These are phyloP conservation scores for Phanerochaete carnosa DNA, from an alignment of 768 basidiomycete genomes.

Conservation along the genomic window DNA sequence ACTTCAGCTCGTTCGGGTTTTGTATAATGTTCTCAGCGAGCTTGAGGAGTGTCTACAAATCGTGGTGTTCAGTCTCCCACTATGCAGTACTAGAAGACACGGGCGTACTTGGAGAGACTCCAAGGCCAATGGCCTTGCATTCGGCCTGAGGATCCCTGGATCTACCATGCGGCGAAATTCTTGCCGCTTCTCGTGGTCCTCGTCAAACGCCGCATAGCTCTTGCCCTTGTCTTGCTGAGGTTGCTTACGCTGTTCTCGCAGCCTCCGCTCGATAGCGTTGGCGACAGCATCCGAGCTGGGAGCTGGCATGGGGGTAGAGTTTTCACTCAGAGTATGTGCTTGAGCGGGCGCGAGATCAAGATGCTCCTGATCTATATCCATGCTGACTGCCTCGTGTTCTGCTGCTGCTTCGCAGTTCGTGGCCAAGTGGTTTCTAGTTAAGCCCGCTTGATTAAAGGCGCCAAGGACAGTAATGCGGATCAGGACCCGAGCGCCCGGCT, in stretches of 20 bases:
- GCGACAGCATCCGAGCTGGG: slow-evolving; percentile 23
- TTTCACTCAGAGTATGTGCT: slow-evolving; percentile 4
- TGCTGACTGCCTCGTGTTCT: slow-evolving; percentile 1
- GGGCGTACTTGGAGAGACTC: slow-evolving; percentile 59
- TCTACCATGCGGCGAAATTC: slow-evolving; percentile 74
- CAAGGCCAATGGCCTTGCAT: slow-evolving; percentile 56
- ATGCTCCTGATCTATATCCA: not conserved
- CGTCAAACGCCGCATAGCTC: slow-evolving; percentile 23
- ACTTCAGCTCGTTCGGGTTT: slow-evolving; percentile 73
- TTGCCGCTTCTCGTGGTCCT: slow-evolving; percentile 66
- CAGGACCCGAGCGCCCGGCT: not conserved
- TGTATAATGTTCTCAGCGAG: slow-evolving; percentile 72
- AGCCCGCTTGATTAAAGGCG: not conserved
- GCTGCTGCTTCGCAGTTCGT: not conserved
- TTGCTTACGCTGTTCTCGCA: slow-evolving; percentile 17
- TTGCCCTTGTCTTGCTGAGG: slow-evolving; percentile 1
- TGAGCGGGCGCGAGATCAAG: not conserved
- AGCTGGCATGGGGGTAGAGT: slow-evolving; percentile 6
- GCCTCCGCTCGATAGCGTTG: slow-evolving; percentile 27
- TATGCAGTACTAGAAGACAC: not conserved
- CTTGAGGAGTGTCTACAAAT: slow-evolving; percentile 54
- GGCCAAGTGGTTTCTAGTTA: not conserved
- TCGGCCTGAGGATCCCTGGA: slow-evolving; percentile 73
- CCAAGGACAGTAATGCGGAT: not conserved
- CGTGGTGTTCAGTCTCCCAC: slow-evolving; percentile 8